Evolutionary conservation across 345 rosid genomes (phyloP).

Genomic region (Camelina neglecta): DNA sequence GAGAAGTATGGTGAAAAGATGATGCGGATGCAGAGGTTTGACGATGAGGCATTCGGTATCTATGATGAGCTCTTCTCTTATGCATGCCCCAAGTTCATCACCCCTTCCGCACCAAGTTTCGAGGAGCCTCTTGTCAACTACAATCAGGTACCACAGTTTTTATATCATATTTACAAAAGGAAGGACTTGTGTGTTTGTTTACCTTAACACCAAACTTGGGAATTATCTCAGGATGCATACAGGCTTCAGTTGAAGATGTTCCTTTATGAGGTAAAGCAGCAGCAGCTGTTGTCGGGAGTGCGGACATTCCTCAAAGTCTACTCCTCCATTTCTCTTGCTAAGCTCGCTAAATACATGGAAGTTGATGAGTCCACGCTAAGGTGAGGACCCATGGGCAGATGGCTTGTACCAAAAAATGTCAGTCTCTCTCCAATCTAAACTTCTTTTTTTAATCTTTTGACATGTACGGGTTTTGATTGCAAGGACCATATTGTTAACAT

Average conservation of each 20-base stretch:
- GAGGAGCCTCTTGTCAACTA: slow-evolving; percentile 95
- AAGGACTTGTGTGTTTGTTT: slow-evolving; percentile 12
- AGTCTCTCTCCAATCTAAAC: not conserved
- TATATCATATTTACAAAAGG: no score
- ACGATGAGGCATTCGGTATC: slow-evolving; percentile 80
- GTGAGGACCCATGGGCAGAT: slow-evolving; percentile 42
- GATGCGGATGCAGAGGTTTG: slow-evolving; percentile 89
- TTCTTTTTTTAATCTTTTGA: not conserved
- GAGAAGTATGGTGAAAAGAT: slow-evolving; percentile 99
- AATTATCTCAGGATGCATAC: slow-evolving; percentile 79
- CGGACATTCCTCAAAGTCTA: slow-evolving; percentile 88
- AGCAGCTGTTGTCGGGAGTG: slow-evolving; percentile 78
- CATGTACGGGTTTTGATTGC: slow-evolving; percentile 14
- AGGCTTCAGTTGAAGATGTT: slow-evolving; percentile 93
- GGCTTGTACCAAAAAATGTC: not conserved
- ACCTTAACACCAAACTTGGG: not conserved
- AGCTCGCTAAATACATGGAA: slow-evolving; percentile 94
- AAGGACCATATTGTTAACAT: slow-evolving; percentile 90
- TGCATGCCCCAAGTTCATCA: slow-evolving; percentile 98
- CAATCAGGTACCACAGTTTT: slow-evolving; percentile 66
- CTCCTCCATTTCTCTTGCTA: slow-evolving; percentile 80
- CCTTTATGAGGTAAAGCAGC: slow-evolving; percentile 95
- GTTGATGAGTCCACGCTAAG: slow-evolving; percentile 91
- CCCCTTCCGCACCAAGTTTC: slow-evolving; percentile 91
- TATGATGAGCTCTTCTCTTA: slow-evolving; percentile 77